Conservation (phyloP, 192 early-diverging fungal genomes). For the Borealophlyctis nickersoniae region DNA sequence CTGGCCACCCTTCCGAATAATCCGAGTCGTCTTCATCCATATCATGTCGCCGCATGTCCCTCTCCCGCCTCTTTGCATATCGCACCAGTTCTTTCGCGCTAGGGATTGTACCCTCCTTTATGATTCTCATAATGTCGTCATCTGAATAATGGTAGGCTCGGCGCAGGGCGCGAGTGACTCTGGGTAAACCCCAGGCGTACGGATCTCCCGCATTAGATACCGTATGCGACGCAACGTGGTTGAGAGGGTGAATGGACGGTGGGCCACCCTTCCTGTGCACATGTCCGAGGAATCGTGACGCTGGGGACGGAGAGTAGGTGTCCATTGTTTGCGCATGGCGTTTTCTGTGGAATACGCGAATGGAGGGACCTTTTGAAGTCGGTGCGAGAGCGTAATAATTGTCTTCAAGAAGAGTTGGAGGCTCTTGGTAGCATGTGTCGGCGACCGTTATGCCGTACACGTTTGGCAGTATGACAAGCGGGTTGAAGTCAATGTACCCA, state of each 20-base stretch:
- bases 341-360: too few species aligned
- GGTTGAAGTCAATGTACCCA: conserved; percentile 31
- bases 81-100: conserved; percentile 38
- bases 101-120: conserved; percentile 40
- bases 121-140: conserved; percentile 45
- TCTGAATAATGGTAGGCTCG: conserved; percentile 47
- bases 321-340: neutral
- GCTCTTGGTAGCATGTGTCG: conserved; percentile 18
- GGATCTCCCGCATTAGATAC: conserved; percentile 13
- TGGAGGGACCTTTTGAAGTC: neutral
- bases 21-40: neutral
- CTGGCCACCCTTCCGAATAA: neutral
- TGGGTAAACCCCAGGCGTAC: too few species aligned
- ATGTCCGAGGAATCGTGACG: conserved; percentile 21
- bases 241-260: conserved; percentile 8
- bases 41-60: neutral
- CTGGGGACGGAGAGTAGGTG: conserved; percentile 15
- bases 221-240: conserved; percentile 14
- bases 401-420: neutral
- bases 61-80: conserved; percentile 21
- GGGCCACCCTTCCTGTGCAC: conserved; percentile 22
- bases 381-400: neutral
- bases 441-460: conserved; percentile 20
- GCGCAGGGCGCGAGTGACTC: conserved; percentile 15
- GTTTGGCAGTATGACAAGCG: conserved; percentile 11